These are phyloP conservation scores for Penicillium concentricum DNA, from an alignment of 2,329 filamentous ascomycete genomes.

Conservation along the genomic window DNA sequence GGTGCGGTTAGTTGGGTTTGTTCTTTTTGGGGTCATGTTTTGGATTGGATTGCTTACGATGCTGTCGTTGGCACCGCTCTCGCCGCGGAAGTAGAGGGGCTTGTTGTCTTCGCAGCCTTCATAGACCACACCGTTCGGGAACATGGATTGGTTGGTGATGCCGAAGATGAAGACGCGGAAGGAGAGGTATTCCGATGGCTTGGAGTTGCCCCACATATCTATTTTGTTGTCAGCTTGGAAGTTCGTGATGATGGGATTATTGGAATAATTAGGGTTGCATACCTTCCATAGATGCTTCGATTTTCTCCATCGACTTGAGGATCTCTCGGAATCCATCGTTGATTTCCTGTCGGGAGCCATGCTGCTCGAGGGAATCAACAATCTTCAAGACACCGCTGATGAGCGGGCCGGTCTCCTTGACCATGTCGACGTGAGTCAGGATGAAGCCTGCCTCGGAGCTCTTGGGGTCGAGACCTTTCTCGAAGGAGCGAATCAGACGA, in stretches of 20 bases:
- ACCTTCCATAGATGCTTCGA: constrained; percentile 79
- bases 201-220: constrained; percentile 88
- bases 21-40: not conserved
- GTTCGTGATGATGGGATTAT: not conserved
- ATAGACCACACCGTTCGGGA: constrained; percentile 86
- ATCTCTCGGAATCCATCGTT: constrained; percentile 64
- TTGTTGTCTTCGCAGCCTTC: constrained; percentile 72
- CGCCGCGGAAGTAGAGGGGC: constrained; percentile 80
- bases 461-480: constrained; percentile 78
- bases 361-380: constrained; percentile 56
- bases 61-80: constrained; percentile 90
- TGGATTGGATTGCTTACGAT: constrained; percentile 55
- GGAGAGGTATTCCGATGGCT: constrained; percentile 77
- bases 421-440: constrained; percentile 95
- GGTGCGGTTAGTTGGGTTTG: not conserved
- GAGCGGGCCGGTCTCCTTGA: constrained; percentile 76
- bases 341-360: constrained; percentile 56
- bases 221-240: not conserved
- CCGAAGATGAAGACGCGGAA: constrained; percentile 98
- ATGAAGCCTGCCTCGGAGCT: constrained; percentile 95
- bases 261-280: constrained; percentile 20
- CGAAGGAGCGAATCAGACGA: constrained; percentile 85
- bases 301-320: constrained; percentile 63
- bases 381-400: constrained; percentile 70
- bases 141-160: constrained; percentile 91